Base-by-base conservation (phyloP, 2,329 filamentous ascomycete genomes). In the Fusarium nygamai region DNA sequence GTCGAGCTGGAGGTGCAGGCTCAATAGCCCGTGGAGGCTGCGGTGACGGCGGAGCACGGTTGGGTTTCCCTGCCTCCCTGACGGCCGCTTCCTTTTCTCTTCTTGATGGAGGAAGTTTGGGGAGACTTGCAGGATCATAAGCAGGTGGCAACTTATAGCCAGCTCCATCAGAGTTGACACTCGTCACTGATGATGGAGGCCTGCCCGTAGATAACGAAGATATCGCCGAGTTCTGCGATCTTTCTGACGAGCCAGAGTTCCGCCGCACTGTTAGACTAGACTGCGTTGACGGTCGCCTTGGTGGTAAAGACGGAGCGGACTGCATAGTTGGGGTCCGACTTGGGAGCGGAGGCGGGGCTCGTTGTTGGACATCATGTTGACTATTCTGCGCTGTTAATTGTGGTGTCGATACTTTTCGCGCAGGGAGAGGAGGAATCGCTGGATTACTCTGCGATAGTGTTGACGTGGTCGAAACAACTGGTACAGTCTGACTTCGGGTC, bases 221-320 rank as follows among this genome's bases (percentile, higher is more conserved):
- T 22, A 88, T 77, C 17, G 84, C 84, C 12, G 89, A 92, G 44
- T 85, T 82, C 65, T 87, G 83, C 6, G 89, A 91, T 19, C 86
- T 76, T 36, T 89, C 88, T 6, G 90, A 92, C 1, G 89, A 88
- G 47, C 87, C 87, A 24, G 90, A 92, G 56, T 85, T 87, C 63
- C 88, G 85, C 31, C 89, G 85, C 10, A 81, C 81, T 29, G 80
- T 79, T 39, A 87, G 79, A 20, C 81, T 80, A 8, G 72, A 73
- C 69, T 88, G 85, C 12, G 83, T 80, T 5, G 87, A 87, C 5
- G 86, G 79, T 33, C 85, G 85, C 36, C 89, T 85, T 22, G 87
- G 83, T 20, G 89, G 88, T 24, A 90, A 80, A 34, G 85, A 83
- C 13, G 89, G 88, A 8, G 84, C 83, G 60, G 82, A 82, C 48